These are phyloP conservation scores for Wickerhamomyces hampshirensis DNA, from an alignment of 805 yeast species.

Conservation along the genomic window DNA sequence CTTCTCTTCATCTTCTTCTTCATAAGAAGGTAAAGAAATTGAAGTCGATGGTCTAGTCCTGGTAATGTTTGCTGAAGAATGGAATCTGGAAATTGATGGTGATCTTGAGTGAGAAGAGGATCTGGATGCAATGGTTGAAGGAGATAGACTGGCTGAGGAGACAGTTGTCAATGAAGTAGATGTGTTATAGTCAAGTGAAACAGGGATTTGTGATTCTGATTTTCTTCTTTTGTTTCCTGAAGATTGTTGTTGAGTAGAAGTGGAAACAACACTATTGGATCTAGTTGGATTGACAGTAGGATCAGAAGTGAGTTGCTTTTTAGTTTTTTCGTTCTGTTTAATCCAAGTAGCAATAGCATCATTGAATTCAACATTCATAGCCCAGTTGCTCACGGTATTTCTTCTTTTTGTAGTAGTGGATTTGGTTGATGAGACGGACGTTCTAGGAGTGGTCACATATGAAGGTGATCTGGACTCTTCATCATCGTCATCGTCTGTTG, in stretches of 20 bases:
- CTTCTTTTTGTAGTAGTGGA: background rate
- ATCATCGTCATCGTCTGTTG: constrained; percentile 3
- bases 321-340: constrained; percentile 16
- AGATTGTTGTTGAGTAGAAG: constrained; percentile 5
- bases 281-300: too few species aligned
- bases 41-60: background rate
- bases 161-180: constrained; percentile 2
- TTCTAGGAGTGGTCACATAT: background rate
- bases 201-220: constrained; percentile 19
- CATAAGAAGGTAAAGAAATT: too few species aligned
- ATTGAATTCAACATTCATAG: constrained; percentile 24
- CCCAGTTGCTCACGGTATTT: constrained; percentile 14
- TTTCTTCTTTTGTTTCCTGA: constrained; percentile 20
- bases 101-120: background rate
- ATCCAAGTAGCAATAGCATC: constrained; percentile 24
- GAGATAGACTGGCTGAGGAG: constrained; percentile 10
- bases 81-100: background rate
- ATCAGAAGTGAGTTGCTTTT: background rate
- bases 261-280: too few species aligned
- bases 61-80: background rate
- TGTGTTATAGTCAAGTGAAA: constrained; percentile 1
- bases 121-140: constrained; percentile 6
- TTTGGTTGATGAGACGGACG: background rate
- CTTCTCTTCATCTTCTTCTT: constrained; percentile 37
- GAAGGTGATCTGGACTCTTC: background rate